Base-by-base conservation (phyloP, 2,329 filamentous ascomycete genomes). In the Daldinia sp. region DNA sequence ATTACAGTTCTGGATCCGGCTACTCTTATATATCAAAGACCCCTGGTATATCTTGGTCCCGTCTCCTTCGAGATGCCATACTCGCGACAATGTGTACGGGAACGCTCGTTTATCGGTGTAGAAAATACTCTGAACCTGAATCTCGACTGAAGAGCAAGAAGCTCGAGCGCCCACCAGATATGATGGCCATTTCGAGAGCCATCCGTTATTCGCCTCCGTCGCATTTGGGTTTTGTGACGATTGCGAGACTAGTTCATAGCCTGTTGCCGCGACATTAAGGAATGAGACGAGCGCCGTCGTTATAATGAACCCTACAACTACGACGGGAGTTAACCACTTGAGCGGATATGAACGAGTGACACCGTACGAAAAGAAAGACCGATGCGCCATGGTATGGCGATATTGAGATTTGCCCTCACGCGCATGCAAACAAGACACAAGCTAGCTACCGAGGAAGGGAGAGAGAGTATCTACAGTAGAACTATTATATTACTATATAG, bases 101-200 rank as follows among this genome's bases (percentile, higher is more conserved):
- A 68, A 65, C 10, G 62, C 62, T 39, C 42, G 48, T 61, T 61
- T 68, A 20, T 65, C 30, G 23, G 66, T 65, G 42, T 68, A 65
- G 15, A 68, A 37, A 13, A 48, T 65, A 41, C 58, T 65, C 48
- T 55, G 61, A 6, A 68, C 41, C 20, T 50, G 62, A 46, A 68
- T 61, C 13, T 30, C 65, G 1, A 59, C 48, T 3, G 66, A 18
- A 6, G 65, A 51, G 23, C 62, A 68, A 13, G 58, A 53, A 3
- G 66, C 61, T 6, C 46, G 53, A 23, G 66, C 58, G n/a, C 63
- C 63, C 7, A 62, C 59, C 12, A 71, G 20, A 39, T 67, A 69
- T 4, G 59, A 58, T n/a, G 66, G 66, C 69, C 66, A 67, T 28
- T 63, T 65, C 7, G 55, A 64, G 44, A 64, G 69, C 66, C 63